phyloP scores from a whole-genome alignment of 169 alveolate species.

The Eimeria tenella region DNA sequence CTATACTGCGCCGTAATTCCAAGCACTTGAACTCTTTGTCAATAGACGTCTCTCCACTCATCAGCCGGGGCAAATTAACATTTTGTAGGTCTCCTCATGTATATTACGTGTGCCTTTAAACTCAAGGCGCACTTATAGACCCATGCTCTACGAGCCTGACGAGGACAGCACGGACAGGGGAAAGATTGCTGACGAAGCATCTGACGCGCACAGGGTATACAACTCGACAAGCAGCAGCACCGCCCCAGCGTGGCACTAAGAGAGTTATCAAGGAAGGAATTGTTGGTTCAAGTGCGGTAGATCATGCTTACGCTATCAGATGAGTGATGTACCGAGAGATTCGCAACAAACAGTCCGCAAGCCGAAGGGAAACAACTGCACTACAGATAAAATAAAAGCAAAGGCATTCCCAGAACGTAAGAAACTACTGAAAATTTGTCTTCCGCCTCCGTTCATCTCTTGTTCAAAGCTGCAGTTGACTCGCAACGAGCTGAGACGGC shows the following conservation, averaged over 20 bases:
- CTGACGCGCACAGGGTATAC: too few species aligned
- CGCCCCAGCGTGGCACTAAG: neutral
- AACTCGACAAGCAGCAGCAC: too few species aligned
- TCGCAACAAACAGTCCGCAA: neutral
- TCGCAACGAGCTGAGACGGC: neutral
- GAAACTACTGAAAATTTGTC: neutral
- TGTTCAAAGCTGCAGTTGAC: neutral
- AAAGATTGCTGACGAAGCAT: too few species aligned
- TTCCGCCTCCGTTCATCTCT: neutral
- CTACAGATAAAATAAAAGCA: neutral
- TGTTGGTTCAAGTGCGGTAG: constrained; percentile 9
- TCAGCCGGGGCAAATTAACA: too few species aligned
- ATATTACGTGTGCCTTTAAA: too few species aligned
- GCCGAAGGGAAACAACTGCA: neutral
- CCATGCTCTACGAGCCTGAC: too few species aligned
- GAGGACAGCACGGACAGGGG: too few species aligned
- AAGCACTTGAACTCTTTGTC: neutral
- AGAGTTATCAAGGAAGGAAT: neutral
- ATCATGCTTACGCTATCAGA: too few species aligned
- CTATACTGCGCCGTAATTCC: neutral
- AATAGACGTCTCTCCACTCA: neutral
- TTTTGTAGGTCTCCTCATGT: too few species aligned
- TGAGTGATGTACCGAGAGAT: too few species aligned
- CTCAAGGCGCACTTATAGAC: too few species aligned
- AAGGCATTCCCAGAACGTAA: neutral